Conservation (phyloP, 371 early-diverging fungal genomes). For the Mucor indicus region DNA sequence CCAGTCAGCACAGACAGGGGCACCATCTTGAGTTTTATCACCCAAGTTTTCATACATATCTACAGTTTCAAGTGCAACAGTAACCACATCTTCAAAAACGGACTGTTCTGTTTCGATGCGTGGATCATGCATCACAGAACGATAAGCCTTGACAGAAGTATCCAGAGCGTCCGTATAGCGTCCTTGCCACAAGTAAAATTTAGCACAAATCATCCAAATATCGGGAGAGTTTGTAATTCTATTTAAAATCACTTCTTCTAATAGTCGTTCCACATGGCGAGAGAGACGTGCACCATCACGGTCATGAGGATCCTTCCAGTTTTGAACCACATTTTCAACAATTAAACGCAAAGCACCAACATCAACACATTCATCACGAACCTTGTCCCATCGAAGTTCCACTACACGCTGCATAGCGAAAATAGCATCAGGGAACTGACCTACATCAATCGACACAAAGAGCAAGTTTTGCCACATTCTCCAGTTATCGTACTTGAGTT, state of each 20-base stretch:
- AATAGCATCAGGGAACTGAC: slow-evolving; percentile 81
- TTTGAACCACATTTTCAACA: slow-evolving; percentile 66
- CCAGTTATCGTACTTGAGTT: slow-evolving; percentile 78
- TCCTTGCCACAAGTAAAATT: slow-evolving; percentile 70
- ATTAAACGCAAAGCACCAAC: slow-evolving; percentile 70
- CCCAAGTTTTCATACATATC: slow-evolving; percentile 78
- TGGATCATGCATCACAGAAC: slow-evolving; percentile 73
- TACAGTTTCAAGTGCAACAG: slow-evolving; percentile 70
- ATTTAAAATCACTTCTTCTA: slow-evolving; percentile 65
- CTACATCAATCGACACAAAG: slow-evolving; percentile 74
- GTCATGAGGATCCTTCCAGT: slow-evolving; percentile 59
- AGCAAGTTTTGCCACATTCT: slow-evolving; percentile 93
- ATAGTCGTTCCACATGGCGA: slow-evolving; percentile 48
- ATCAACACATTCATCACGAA: slow-evolving; percentile 72
- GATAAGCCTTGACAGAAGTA: slow-evolving; percentile 78
- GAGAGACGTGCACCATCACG: slow-evolving; percentile 38
- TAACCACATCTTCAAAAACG: slow-evolving; percentile 69
- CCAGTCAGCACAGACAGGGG: slow-evolving; percentile 81
- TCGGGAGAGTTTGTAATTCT: slow-evolving; percentile 74
- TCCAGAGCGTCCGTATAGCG: slow-evolving; percentile 71
- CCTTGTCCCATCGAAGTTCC: slow-evolving; percentile 68
- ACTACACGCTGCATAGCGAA: slow-evolving; percentile 83
- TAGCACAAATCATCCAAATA: slow-evolving; percentile 75
- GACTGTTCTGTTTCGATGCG: slow-evolving; percentile 61
- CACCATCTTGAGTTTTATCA: slow-evolving; percentile 38